Conservation (phyloP, 2,329 filamentous ascomycete species). For the Chrysoporthe austroafricana region DNA sequence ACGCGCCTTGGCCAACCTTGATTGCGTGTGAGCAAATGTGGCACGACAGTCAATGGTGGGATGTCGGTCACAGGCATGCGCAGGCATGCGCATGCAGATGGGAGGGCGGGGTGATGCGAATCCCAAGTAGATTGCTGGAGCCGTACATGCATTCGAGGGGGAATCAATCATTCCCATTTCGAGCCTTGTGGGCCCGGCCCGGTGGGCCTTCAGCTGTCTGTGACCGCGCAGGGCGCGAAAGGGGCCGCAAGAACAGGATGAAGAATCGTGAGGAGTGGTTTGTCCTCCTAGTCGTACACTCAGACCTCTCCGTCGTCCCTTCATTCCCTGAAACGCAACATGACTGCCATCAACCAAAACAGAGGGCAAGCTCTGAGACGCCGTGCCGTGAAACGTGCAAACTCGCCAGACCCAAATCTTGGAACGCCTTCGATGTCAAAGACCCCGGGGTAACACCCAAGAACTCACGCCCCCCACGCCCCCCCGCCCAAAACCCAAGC, state of each 20-base stretch:
- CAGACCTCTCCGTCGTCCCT: background rate
- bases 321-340: background rate
- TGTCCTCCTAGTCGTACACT: constrained; percentile 1
- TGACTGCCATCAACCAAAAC: background rate
- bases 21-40: background rate
- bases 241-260: background rate
- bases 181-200: too few relatives aligned
- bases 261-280: background rate
- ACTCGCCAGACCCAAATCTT: background rate
- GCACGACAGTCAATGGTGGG: constrained; percentile 1
- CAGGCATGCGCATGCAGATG: background rate
- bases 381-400: constrained; percentile 15
- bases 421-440: background rate
- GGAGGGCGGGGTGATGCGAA: background rate
- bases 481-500: background rate
- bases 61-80: background rate
- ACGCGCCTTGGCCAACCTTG: too few relatives aligned
- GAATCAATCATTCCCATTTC: too few relatives aligned
- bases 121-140: too few relatives aligned
- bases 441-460: background rate
- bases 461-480: background rate
- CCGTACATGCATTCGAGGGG: too few relatives aligned
- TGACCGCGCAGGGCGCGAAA: too few relatives aligned
- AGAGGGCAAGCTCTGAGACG: constrained; percentile 4
- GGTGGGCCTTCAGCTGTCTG: too few relatives aligned